These are phyloP conservation scores for Exsudoporus frostii DNA, from an alignment of 768 basidiomycete species.

Conservation along the genomic window DNA sequence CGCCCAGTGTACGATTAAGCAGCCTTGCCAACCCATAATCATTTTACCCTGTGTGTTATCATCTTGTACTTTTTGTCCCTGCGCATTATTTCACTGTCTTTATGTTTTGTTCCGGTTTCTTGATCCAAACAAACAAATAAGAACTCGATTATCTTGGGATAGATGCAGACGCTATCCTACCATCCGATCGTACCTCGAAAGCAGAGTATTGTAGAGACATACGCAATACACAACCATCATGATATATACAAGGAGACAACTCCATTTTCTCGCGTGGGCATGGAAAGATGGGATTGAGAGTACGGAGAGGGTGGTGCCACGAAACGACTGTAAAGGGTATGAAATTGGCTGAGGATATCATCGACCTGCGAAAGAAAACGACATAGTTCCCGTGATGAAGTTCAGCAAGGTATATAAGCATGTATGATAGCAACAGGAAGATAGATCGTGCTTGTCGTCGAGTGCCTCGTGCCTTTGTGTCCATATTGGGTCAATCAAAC, in stretches of 20 bases:
- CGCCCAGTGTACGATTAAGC: slow-evolving; percentile 25
- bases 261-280: slow-evolving; percentile 9
- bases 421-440: slow-evolving; percentile 32
- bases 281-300: slow-evolving; percentile 4
- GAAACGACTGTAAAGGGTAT: slow-evolving; percentile 34
- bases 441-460: slow-evolving; percentile 34
- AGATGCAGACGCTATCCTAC: slow-evolving; percentile 8
- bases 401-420: slow-evolving; percentile 33
- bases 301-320: slow-evolving; percentile 15
- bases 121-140: slow-evolving; percentile 10
- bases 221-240: slow-evolving; percentile 28
- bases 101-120: background rate
- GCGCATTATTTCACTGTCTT: background rate
- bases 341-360: slow-evolving; percentile 22
- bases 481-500: background rate
- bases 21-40: background rate
- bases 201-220: slow-evolving; percentile 30
- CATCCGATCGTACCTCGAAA: slow-evolving; percentile 16
- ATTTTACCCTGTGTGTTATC: background rate
- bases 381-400: slow-evolving; percentile 23
- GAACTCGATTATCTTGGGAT: slow-evolving; percentile 22
- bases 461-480: slow-evolving; percentile 24
- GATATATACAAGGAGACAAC: slow-evolving; percentile 27
- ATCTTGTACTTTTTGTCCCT: slow-evolving; percentile 11
- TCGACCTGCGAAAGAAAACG: slow-evolving; percentile 32